phyloP scores from a whole-genome alignment of 2,329 filamentous ascomycete genomes.

The Fusarium tuaranense region DNA sequence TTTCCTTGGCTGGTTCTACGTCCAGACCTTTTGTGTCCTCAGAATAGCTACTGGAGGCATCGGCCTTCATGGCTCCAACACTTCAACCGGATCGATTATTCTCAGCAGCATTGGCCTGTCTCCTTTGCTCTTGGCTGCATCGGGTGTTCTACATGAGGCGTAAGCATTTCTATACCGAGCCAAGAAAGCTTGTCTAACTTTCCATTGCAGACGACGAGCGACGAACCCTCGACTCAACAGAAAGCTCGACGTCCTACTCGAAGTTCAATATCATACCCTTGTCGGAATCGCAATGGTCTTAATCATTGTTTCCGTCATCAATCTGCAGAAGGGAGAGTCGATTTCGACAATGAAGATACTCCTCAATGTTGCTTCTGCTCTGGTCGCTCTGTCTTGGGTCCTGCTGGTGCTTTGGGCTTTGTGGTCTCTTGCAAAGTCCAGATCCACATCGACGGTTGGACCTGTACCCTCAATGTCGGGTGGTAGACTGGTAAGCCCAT shows the following conservation, averaged over 20 bases:
- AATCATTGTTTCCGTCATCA: constrained; percentile 12
- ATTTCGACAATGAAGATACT: constrained; percentile 1
- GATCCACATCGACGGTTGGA: neutral
- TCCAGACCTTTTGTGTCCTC: constrained; percentile 11
- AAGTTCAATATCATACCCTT: constrained; percentile 18
- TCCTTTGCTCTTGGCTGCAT: constrained; percentile 9
- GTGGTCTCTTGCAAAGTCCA: constrained; percentile 4
- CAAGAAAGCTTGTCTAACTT: neutral
- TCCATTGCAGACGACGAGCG: constrained; percentile 15
- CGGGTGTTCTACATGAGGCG: constrained; percentile 21
- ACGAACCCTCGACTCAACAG: constrained; percentile 19
- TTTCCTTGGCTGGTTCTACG: constrained; percentile 21
- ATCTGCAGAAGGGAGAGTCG: neutral
- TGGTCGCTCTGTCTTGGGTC: constrained; percentile 6
- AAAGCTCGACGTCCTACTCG: constrained; percentile 17
- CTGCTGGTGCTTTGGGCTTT: constrained; percentile 6
- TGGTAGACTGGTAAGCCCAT: constrained; percentile 3
- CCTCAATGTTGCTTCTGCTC: constrained; percentile 9
- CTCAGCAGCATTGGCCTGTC: constrained; percentile 19
- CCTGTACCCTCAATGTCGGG: neutral
- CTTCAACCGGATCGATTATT: neutral
- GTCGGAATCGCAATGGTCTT: constrained; percentile 8
- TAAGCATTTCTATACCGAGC: neutral
- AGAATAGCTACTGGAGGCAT: constrained; percentile 16
- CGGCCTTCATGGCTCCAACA: constrained; percentile 1